These are phyloP conservation scores for Hirschioporus abietinus DNA, from an alignment of 768 basidiomycete genomes.

Conservation along the genomic window DNA sequence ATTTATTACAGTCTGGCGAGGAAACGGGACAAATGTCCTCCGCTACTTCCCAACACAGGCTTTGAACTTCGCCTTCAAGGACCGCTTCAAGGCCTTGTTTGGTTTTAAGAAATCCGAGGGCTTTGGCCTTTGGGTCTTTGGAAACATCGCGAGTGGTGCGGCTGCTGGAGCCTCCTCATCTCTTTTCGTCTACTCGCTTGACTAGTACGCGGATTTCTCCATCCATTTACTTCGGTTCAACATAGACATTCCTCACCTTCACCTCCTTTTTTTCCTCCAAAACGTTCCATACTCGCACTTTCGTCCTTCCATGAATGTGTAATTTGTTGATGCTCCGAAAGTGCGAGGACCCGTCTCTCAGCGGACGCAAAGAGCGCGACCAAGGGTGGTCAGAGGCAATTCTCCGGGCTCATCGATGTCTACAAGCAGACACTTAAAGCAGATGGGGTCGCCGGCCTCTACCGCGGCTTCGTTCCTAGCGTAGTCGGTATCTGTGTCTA, in stretches of 20 bases:
- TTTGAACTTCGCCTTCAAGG: slow-evolving; percentile 45
- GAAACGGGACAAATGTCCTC: slow-evolving; percentile 38
- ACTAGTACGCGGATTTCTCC: slow-evolving; percentile 27
- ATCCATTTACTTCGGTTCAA: slow-evolving; percentile 1
- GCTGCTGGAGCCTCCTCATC: slow-evolving; percentile 37
- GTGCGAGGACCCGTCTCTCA: slow-evolving; percentile 37
- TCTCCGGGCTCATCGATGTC: slow-evolving; percentile 35
- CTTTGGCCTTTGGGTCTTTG: slow-evolving; percentile 32
- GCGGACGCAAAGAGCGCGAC: slow-evolving; percentile 32
- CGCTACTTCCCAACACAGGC: slow-evolving; percentile 44
- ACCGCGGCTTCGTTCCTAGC: slow-evolving; percentile 37
- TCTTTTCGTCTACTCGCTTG: slow-evolving; percentile 42
- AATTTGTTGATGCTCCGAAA: slow-evolving; percentile 7
- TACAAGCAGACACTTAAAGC: slow-evolving; percentile 37
- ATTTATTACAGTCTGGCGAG: slow-evolving; percentile 36
- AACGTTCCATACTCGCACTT: background rate
- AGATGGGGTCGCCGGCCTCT: slow-evolving; percentile 36
- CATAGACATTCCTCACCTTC: background rate
- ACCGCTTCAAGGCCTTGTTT: slow-evolving; percentile 34
- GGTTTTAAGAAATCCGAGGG: slow-evolving; percentile 31
- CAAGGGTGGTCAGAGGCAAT: slow-evolving; percentile 37
- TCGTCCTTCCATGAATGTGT: background rate
- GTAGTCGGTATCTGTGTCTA: slow-evolving; percentile 38
- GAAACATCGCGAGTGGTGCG: slow-evolving; percentile 38
- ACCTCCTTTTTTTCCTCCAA: background rate